Conservation (phyloP, 2,329 filamentous ascomycete genomes). For the Sporothrix sp. region DNA sequence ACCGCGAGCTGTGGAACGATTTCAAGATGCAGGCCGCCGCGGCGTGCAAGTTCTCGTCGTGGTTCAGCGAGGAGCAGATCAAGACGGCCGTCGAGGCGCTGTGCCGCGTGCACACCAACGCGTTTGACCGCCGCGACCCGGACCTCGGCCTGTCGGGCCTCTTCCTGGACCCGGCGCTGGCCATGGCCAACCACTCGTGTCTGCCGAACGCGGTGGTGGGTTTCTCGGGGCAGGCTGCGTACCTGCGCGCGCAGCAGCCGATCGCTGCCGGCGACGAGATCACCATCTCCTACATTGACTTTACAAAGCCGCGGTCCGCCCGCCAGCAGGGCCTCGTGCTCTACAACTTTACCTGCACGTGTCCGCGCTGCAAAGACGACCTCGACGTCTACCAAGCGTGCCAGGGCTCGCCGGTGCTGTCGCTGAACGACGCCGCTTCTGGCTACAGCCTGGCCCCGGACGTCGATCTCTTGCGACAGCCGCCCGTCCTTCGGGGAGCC, state of each 20-base stretch:
- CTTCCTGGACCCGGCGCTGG: slow-evolving; percentile 45
- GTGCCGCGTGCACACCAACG: slow-evolving; percentile 53
- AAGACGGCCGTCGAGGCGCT: slow-evolving; percentile 36
- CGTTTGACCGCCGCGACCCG: slow-evolving; percentile 46
- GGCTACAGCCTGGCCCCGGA: slow-evolving; percentile 36
- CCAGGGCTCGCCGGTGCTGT: slow-evolving; percentile 30
- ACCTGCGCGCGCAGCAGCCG: slow-evolving; percentile 38
- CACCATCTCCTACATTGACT: slow-evolving; percentile 52
- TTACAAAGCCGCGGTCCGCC: slow-evolving; percentile 33
- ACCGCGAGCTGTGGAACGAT: slow-evolving; percentile 34
- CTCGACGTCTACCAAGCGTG: slow-evolving; percentile 46
- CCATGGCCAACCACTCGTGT: slow-evolving; percentile 56
- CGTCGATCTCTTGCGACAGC: slow-evolving; percentile 24
- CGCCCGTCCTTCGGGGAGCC: slow-evolving; percentile 24
- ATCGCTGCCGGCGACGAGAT: slow-evolving; percentile 47
- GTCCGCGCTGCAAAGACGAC: slow-evolving; percentile 39
- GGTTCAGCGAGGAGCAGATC: slow-evolving; percentile 28
- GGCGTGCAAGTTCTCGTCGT: slow-evolving; percentile 38
- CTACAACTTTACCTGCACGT: slow-evolving; percentile 46
- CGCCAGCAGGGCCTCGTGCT: slow-evolving; percentile 34
- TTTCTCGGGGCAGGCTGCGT: slow-evolving; percentile 42
- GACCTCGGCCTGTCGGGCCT: slow-evolving; percentile 45
- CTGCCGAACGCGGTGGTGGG: slow-evolving; percentile 49
- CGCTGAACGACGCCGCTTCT: slow-evolving; percentile 28
- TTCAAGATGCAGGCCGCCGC: slow-evolving; percentile 40